These are phyloP conservation scores for Trichoderma arundinaceum DNA, from an alignment of 2,329 filamentous ascomycete genomes.

Conservation along the genomic window DNA sequence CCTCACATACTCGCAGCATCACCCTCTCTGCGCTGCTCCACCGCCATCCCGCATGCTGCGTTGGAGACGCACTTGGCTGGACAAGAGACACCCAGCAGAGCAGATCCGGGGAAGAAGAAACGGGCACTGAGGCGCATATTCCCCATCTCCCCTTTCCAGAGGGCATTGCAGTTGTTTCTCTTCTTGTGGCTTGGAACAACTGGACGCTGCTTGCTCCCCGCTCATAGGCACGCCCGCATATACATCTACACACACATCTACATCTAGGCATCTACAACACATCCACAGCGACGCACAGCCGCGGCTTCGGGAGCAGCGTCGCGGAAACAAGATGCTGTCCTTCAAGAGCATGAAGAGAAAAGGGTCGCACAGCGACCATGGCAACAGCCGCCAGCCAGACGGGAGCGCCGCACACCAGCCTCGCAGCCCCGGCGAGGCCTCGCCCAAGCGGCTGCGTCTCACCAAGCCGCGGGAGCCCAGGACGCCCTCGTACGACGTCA, in stretches of 20 bases:
- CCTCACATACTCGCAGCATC: slow-evolving; percentile 11
- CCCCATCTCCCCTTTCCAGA: neutral
- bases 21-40: slow-evolving; percentile 16
- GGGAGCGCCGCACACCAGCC: neutral
- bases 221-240: no score
- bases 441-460: slow-evolving; percentile 37
- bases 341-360: slow-evolving; percentile 12
- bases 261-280: no score
- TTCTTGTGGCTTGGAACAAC: neutral
- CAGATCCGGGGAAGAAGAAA: neutral
- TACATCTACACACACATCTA: no score
- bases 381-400: neutral
- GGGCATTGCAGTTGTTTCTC: neutral
- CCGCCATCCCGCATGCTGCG: neutral
- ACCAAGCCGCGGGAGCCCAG: slow-evolving; percentile 7
- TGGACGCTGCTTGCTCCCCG: no score
- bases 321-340: neutral
- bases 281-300: no score
- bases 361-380: slow-evolving; percentile 20
- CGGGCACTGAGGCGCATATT: neutral
- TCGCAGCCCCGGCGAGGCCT: slow-evolving; percentile 26
- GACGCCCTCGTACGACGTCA: slow-evolving; percentile 54
- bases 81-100: neutral
- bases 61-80: neutral
- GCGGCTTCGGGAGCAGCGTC: no score